A percentile compares a stretch with the other conserved stretches of the same genome.
Conservation (phyloP, 495 filamentous ascomycete species). For the Talaromyces proteolyticus region DNA sequence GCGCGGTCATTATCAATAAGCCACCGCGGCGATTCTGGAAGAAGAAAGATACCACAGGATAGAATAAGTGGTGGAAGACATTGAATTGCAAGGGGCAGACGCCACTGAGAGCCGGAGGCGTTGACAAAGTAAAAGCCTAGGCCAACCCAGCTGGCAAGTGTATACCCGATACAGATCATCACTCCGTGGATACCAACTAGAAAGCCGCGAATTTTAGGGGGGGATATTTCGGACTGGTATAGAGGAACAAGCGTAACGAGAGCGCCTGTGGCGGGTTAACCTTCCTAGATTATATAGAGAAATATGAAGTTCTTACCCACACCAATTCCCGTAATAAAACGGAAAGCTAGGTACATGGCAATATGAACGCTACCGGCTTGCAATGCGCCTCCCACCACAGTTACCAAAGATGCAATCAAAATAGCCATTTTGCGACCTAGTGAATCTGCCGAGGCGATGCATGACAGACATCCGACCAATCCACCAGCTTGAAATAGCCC, state of each 20-base stretch:
- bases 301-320: slow-evolving; percentile 17
- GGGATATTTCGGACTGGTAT: slow-evolving; percentile 23
- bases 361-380: slow-evolving; percentile 43
- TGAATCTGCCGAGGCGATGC: background rate
- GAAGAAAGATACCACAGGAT: slow-evolving; percentile 46
- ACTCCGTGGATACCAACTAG: slow-evolving; percentile 13
- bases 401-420: slow-evolving; percentile 46
- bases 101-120: slow-evolving; percentile 19
- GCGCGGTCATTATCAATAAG: slow-evolving; percentile 43
- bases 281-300: background rate
- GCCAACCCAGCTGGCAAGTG: slow-evolving; percentile 22
- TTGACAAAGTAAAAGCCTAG: slow-evolving; percentile 11
- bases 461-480: background rate
- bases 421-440: slow-evolving; percentile 52
- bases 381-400: slow-evolving; percentile 58
- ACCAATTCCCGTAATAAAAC: slow-evolving; percentile 34
- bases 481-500: slow-evolving; percentile 1
- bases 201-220: slow-evolving; percentile 21
- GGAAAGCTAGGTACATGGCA: slow-evolving; percentile 28
- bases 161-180: slow-evolving; percentile 12
- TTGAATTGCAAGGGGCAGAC: slow-evolving; percentile 32
- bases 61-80: slow-evolving; percentile 55
- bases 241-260: slow-evolving; percentile 37
- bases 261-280: slow-evolving; percentile 12
- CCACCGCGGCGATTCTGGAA: slow-evolving; percentile 50